These are phyloP conservation scores for Kwoniella bestiolae DNA, from an alignment of 768 basidiomycete genomes.

Conservation along the genomic window DNA sequence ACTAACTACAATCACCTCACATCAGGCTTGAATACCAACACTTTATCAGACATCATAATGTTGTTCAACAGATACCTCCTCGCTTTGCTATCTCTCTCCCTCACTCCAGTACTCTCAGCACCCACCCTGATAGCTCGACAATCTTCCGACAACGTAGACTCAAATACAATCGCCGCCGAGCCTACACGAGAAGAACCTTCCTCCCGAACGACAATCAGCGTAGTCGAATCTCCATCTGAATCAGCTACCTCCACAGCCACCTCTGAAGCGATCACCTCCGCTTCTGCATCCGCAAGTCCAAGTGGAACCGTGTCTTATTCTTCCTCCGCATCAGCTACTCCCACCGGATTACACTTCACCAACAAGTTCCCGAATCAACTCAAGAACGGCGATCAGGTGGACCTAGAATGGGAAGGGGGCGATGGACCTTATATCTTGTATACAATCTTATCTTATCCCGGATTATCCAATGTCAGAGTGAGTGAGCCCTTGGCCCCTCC, in stretches of 20 bases:
- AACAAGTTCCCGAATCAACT: conserved; percentile 11
- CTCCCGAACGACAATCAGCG: not conserved
- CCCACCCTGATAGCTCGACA: not conserved
- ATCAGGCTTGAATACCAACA: not conserved
- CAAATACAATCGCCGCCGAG: not conserved
- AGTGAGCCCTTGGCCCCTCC: too few relatives aligned
- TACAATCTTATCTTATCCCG: conserved; percentile 13
- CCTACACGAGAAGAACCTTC: not conserved
- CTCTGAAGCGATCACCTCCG: not conserved
- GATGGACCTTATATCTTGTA: conserved; percentile 17
- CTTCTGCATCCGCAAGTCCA: not conserved
- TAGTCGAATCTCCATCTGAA: too few relatives aligned
- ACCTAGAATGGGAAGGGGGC: conserved; percentile 13
- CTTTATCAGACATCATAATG: conserved; percentile 1
- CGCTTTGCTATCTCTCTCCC: not conserved
- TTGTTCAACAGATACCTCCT: conserved; percentile 3
- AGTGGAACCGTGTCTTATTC: not conserved
- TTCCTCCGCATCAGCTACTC: not conserved
- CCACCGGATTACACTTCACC: conserved; percentile 6
- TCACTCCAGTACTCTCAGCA: conserved; percentile 1
- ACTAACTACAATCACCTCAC: not conserved
- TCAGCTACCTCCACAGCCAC: not conserved
- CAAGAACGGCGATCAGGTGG: conserved; percentile 5
- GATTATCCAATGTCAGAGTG: conserved; percentile 6
- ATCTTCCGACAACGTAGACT: not conserved